Evolutionary conservation across 1,139 yeast species (phyloP), one percentile per base, ranked within the genome.

Genomic region (Taiozyma sp.): DNA sequence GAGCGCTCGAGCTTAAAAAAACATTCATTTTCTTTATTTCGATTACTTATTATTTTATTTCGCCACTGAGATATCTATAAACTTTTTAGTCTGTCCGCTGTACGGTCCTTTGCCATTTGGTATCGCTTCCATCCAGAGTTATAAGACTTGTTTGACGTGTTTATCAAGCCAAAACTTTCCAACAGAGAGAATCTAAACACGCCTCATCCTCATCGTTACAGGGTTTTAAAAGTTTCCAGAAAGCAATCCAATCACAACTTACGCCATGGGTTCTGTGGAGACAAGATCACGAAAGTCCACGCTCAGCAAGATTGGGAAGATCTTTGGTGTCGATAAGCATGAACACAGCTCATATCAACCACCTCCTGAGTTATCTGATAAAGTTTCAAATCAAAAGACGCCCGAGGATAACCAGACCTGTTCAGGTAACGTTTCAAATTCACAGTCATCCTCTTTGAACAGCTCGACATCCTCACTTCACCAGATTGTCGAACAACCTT

Each of bases 251-350:
- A n/a, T 36, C 39, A 36, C 13, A 36, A n/a, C n/a, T 36, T 36
- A n/a, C 27, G 16, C n/a, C 39, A 38, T 38, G 41, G 41, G 41
- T 38, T 38, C 41, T 19, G 49, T 51, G 3, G 63, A 55, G 32
- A 50, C 48, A 29, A 59, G 63, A 48, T 54, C 63, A 3, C 51
- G 67, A 45, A 59, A 56, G 50, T 63, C 67, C 5, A 61, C 71
- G 3, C 50, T 67, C 27, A 56, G 65, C n/a, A 67, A 61, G 55
- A 54, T 68, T 30, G 69, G 70, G 2, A 64, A 63, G 52, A 60
- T 68, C 44, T 58, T 68, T 48, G 67, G 68, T 12, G 63, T 65
- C 8, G 54, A 50, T 8, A 30, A 45, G 14, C 12, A 9, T 19
- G 41, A 38, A n/a, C 19, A 14, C 8, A 32, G 4, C 19, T 9